These are phyloP conservation scores for Kuraishia cidri DNA, from an alignment of 805 yeast species.

Conservation along the genomic window DNA sequence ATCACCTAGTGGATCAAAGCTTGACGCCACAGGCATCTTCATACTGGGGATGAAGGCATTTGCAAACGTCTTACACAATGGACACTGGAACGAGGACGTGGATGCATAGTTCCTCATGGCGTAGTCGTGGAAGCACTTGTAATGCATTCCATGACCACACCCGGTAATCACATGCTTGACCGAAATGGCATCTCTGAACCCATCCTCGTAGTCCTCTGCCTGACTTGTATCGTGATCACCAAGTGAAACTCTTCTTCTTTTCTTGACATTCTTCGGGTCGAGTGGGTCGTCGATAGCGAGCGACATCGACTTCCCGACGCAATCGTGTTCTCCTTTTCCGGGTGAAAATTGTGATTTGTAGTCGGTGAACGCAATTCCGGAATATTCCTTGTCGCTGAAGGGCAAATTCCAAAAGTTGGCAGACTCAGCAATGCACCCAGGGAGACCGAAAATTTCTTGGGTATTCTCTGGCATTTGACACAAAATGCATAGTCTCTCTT, in stretches of 20 bases:
- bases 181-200: slow-evolving; percentile 5
- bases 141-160: slow-evolving; percentile 49
- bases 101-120: slow-evolving; percentile 12
- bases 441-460: slow-evolving; percentile 47
- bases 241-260: no score
- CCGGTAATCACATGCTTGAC: slow-evolving; percentile 26
- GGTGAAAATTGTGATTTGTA: no score
- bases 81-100: slow-evolving; percentile 37
- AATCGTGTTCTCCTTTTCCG: no score
- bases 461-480: slow-evolving; percentile 45
- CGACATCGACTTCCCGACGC: no score
- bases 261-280: no score
- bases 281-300: no score
- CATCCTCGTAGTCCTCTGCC: no score
- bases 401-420: neutral
- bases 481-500: slow-evolving; percentile 38
- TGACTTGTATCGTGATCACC: no score
- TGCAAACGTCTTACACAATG: slow-evolving; percentile 37
- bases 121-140: slow-evolving; percentile 28
- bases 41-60: slow-evolving; percentile 37
- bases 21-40: slow-evolving; percentile 15
- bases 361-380: no score
- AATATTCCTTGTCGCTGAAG: neutral
- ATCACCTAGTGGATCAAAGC: slow-evolving; percentile 3
- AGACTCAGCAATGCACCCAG: slow-evolving; percentile 23